phyloP scores from a whole-genome alignment of 106 monocot species.

The Platanthera zijinensis region DNA sequence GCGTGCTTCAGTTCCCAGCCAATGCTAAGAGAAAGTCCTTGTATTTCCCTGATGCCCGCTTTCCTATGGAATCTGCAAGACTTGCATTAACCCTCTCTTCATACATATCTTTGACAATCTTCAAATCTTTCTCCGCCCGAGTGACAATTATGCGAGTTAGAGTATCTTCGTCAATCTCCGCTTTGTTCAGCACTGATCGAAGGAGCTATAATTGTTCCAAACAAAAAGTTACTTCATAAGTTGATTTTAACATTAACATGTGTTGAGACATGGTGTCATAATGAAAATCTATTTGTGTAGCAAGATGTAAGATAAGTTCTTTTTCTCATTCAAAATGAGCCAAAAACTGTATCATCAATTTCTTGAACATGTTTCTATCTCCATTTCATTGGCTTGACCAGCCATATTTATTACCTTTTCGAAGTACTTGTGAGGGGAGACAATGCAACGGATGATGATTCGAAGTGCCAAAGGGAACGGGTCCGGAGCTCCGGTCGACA shows the following conservation, averaged over 20 bases:
- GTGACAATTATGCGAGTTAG: constrained; percentile 45
- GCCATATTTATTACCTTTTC: constrained; percentile 39
- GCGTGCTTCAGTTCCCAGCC: constrained; percentile 27
- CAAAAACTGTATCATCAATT: background rate
- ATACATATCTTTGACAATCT: constrained; percentile 30
- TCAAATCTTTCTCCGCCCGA: constrained; percentile 46
- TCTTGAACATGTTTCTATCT: background rate
- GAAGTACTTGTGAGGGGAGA: constrained; percentile 44
- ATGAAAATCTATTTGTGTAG: background rate
- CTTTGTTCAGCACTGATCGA: constrained; percentile 16
- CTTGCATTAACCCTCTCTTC: constrained; percentile 33
- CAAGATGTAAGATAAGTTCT: background rate
- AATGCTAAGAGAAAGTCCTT: constrained; percentile 61
- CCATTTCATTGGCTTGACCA: too few relatives aligned
- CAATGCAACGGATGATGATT: constrained; percentile 37
- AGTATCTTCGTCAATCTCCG: constrained; percentile 23
- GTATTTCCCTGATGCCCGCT: constrained; percentile 53
- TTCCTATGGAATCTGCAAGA: constrained; percentile 41
- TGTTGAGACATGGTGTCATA: background rate
- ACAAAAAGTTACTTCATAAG: background rate
- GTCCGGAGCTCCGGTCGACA: constrained; percentile 19
- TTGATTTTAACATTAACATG: background rate
- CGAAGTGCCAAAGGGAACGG: constrained; percentile 37
- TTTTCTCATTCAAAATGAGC: background rate
- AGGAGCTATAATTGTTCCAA: constrained; percentile 26